Percentiles rank a stretch among this genome's conserved stretches.
phyloP scores from a whole-genome alignment of 148 eudicot species.

The Fagopyrum homotropicum region DNA sequence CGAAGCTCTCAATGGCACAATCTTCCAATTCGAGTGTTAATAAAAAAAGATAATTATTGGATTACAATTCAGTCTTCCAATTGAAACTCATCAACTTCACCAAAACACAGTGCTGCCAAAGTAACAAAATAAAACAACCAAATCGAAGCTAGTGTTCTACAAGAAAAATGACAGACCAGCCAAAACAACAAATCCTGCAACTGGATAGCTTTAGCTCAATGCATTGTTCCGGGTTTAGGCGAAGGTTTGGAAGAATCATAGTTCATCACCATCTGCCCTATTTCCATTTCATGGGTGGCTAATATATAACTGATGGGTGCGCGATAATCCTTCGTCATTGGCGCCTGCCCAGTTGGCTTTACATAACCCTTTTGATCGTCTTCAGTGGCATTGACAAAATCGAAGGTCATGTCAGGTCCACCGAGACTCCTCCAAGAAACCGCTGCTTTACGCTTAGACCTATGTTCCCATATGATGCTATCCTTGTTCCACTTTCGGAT shows the following conservation, averaged over 20 bases:
- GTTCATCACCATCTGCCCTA: slow-evolving; percentile 49
- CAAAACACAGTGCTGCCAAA: neutral
- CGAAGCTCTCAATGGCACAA: too few relatives aligned
- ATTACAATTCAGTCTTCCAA: neutral
- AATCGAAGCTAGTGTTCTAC: neutral
- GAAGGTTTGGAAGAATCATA: slow-evolving; percentile 25
- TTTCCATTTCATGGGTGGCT: slow-evolving; percentile 39
- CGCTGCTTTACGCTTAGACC: too few relatives aligned
- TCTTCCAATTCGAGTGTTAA: too few relatives aligned
- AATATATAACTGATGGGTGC: slow-evolving; percentile 43
- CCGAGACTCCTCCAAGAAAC: too few relatives aligned
- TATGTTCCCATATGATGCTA: too few relatives aligned
- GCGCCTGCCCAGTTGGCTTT: slow-evolving; percentile 16
- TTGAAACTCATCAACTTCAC: neutral
- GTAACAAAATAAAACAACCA: too few relatives aligned
- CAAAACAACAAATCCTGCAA: neutral
- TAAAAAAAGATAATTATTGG: too few relatives aligned
- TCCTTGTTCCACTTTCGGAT: too few relatives aligned
- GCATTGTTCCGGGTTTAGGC: neutral
- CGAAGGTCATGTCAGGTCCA: slow-evolving; percentile 20
- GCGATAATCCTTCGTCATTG: slow-evolving; percentile 16
- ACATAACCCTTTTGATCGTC: neutral
- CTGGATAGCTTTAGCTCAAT: neutral
- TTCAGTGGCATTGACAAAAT: slow-evolving; percentile 24
- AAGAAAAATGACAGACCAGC: neutral